Conservation (phyloP, 108 stramenopile genomes). For the Cyclotella sp. region DNA sequence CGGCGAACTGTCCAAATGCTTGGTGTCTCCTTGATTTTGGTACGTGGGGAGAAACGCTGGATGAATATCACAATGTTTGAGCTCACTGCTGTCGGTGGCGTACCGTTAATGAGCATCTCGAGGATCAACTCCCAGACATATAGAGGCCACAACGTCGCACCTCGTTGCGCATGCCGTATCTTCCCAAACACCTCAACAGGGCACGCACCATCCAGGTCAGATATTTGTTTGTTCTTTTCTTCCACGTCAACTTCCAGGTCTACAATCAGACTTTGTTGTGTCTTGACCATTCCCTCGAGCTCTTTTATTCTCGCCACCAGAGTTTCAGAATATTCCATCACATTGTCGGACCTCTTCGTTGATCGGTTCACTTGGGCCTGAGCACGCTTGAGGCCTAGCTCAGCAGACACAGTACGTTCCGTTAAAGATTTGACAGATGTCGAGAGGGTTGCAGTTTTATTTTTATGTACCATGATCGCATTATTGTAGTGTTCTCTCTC, state of each 20-base stretch:
- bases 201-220: not conserved
- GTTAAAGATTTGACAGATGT: not conserved
- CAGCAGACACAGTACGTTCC: not conserved
- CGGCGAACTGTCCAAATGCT: slow-evolving; percentile 19
- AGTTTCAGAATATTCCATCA: not conserved
- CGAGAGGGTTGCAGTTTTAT: not conserved
- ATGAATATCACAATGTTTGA: not conserved
- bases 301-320: not conserved
- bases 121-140: slow-evolving; percentile 5
- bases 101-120: slow-evolving; percentile 14
- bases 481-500: not conserved
- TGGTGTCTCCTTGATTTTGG: not conserved
- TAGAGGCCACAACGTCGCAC: slow-evolving; percentile 1
- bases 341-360: not conserved
- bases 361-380: not conserved
- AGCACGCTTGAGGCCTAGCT: not conserved
- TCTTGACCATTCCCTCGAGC: not conserved
- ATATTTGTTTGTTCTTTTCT: not conserved
- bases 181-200: not conserved
- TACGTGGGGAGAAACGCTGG: slow-evolving; percentile 2
- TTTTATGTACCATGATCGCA: not conserved
- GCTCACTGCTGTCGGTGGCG: slow-evolving; percentile 6
- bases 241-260: not conserved
- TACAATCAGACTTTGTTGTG: not conserved
- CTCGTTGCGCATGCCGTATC: no score